Evolutionary conservation across 345 rosid genomes (phyloP), one percentile per base, ranked within the genome.

Genomic region (Citrus hindsii): DNA sequence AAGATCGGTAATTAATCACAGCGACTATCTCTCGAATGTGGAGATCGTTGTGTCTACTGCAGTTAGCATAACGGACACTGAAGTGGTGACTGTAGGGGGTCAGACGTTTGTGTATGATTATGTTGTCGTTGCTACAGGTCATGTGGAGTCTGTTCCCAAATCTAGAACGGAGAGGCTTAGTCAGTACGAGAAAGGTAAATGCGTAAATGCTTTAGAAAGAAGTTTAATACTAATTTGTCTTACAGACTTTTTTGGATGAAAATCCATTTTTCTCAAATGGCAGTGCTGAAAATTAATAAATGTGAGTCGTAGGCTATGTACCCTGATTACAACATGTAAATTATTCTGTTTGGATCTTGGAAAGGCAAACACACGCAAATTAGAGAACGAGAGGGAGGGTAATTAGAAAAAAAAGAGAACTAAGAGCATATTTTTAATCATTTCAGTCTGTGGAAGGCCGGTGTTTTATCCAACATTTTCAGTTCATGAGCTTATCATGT

Each of bases 111-210:
- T 82, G 8, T 93, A 91, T 64, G 95, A 95, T 76, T 93, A 90
- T 80, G 92, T 95, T 66, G 97, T 95, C 40, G 76, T 92, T 76
- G 98, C 97, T 65, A 91, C 97, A 0, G 98, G 98, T 32, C 95
- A 90, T 71, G 67, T 16, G 12, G 94, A 90, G 76, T 46, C 81
- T 67, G 79, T 87, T 16, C 95, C 92, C 2, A 70, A 73, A 69
- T 83, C 91, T 6, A 89, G 87, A 84, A 66, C 69, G 2, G 92
- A 89, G 62, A 95, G 92, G 75, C 88, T 95, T 25, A 67, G 68
- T 32, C 85, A 85, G 5, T 95, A 80, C 83, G 48, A 83, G 81
- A 67, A 83, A 74, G 98, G 98, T 92, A 67, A 71, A 67, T 77
- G 24, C 2, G 9, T 18, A 21, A 18, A 48, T 35, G 4, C 71